Evolutionary conservation across 2,329 filamentous ascomycete species (phyloP), one percentile per base, ranked within the genome.

Genomic region (Diaporthe helianthi): DNA sequence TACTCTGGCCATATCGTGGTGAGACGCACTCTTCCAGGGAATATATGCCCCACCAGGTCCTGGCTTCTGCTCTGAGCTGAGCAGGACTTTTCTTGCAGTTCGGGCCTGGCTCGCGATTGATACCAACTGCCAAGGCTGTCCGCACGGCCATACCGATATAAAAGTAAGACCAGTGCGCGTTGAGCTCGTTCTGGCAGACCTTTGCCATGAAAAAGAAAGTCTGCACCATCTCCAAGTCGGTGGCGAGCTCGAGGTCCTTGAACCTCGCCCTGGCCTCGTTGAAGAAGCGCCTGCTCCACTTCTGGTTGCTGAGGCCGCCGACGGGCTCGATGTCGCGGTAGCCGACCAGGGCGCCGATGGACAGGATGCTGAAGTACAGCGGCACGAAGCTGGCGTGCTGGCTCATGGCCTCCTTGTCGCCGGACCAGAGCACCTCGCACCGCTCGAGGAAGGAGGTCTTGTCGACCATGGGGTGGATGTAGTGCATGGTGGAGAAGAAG

Each of bases 151-250:
- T 77, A 0, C 83, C 83, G 12, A 84, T 78, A 66, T 84, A 85
- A 75, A 84, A 83, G 66, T 85, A 85, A 4, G 83, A 80, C 71
- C 81, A 76, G 69, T 84, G 82, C 7, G 82, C 81, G 63, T 84
- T 83, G 5, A 85, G 76, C 69, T 85, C 82, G 61, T 84, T 83
- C 68, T 85, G 83, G 70, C 82, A 84, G 4, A 85, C 79, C 72
- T 84, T 84, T 8, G 82, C 80, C 78, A 85, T 78, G 8, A 85
- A 77, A 70, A 84, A 82, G 41, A 83, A 78, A 52, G 81, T 82
- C 66, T 85, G 83, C 4, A 84, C 82, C 68, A 82, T 83, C 65
- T 84, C 82, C 33, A 85, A 72, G 29, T 84, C 81, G 38, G 82
- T 84, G 1, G 79, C 79, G 71, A 83, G 82, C 8, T 79, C 80